Evolutionary conservation across 2,329 filamentous ascomycete species (phyloP).

Genomic region (Atkinsonella hypoxylon): DNA sequence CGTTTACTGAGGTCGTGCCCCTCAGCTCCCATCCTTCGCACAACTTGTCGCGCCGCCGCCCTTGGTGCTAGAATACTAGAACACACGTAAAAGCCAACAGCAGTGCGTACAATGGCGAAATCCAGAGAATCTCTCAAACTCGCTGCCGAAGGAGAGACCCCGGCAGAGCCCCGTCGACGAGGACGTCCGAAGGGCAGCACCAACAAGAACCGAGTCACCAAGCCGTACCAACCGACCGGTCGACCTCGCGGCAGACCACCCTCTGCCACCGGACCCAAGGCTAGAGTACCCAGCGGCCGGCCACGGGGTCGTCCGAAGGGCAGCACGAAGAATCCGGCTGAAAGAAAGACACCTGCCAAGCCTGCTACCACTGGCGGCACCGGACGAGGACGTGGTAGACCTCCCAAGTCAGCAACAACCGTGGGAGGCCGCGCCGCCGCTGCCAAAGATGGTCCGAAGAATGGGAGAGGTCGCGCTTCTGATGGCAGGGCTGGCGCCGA

Average conservation of each 20-base stretch:
- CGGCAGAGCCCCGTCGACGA: slow-evolving; percentile 1
- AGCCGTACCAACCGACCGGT: slow-evolving; percentile 25
- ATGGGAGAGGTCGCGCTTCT: slow-evolving; percentile 3
- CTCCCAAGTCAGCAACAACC: slow-evolving; percentile 16
- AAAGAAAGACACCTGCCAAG: slow-evolving; percentile 9
- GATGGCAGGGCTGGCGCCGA: not conserved
- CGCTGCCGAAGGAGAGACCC: not conserved
- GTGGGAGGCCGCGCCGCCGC: slow-evolving; percentile 5
- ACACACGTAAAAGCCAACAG: no score
- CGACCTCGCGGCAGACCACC: slow-evolving; percentile 32
- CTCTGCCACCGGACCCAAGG: slow-evolving; percentile 20
- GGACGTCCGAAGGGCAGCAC: slow-evolving; percentile 2
- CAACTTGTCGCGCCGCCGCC: no score
- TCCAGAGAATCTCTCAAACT: slow-evolving; percentile 1
- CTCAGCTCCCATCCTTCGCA: no score
- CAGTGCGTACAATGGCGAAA: not conserved
- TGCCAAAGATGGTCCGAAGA: slow-evolving; percentile 11
- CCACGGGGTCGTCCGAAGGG: slow-evolving; percentile 37
- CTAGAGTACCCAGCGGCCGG: slow-evolving; percentile 26
- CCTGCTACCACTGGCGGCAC: slow-evolving; percentile 8
- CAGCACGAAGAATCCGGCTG: slow-evolving; percentile 19
- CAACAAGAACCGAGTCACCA: slow-evolving; percentile 14
- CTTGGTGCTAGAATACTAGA: no score
- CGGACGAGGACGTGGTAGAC: slow-evolving; percentile 17
- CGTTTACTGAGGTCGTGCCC: no score